Evolutionary conservation across 1,284 basidiomycete genomes (phyloP), one percentile per base, ranked within the genome.

Genomic region (Ustilago esculenta): DNA sequence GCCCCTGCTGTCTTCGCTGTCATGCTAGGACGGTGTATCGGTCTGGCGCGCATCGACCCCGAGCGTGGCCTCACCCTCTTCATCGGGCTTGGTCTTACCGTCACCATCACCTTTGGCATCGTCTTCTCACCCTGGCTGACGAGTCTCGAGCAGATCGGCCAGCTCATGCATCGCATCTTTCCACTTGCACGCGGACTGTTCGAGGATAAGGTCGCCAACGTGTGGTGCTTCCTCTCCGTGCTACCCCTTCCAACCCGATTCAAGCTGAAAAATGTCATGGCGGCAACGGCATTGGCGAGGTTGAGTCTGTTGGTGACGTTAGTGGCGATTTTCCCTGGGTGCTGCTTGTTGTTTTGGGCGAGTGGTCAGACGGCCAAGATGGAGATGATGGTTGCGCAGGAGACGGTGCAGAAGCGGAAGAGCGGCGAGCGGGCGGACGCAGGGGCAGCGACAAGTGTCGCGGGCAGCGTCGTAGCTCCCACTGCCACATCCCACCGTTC

Each of bases 121-220:
- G 84, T 93, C 27, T 93, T 94, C 79, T 76, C 87, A 0, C 91
- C 91, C 0, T 92, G 90, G 84, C 84, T 92, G 12, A 86, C 87
- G n/a, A 29, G 86, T 5, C 85, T 88, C 49, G 84, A 85, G 14
- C 85, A 86, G 17, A 79, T 84, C 15, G 83, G 40, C 9, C 87
- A 89, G 65, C 87, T 91, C 3, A 84, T 94, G 40, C 85, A 85
- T 21, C 89, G 94, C 14, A 92, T 96, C 69, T 96, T 97, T 81
- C 94, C 94, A 0, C 91, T 97, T 79, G 86, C 87, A 5, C 88
- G 92, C 36, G 93, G 94, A 8, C 85, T 97, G 5, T 96, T 96
- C 75, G 94, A 97, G 81, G 94, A 96, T 84, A 96, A 96, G 81
- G 94, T 97, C 20, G 91, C 93, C 40, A 97, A 96, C 80, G 91